Evolutionary conservation across 495 filamentous ascomycete genomes (phyloP).

Genomic region (Podospora tetraspora): DNA sequence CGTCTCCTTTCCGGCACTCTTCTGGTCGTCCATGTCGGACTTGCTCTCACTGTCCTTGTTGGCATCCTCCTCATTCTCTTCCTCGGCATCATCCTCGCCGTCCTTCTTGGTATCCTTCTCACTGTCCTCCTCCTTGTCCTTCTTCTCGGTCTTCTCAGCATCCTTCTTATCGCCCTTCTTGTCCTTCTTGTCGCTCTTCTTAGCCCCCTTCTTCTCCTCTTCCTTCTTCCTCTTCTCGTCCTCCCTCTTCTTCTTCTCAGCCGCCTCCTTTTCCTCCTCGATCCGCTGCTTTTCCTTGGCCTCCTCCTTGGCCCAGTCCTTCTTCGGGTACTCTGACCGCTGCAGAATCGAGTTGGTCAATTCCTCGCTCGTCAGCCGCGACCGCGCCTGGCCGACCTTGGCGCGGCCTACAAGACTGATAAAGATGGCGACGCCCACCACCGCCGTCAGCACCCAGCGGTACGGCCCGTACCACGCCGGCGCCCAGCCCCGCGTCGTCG

Average conservation of each 20-base stretch:
- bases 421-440: conserved; percentile 86
- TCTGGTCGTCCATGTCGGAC: background rate
- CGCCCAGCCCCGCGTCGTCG: conserved; percentile 71
- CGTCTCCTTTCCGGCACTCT: background rate
- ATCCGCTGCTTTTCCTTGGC: conserved; percentile 29
- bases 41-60: background rate
- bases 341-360: conserved; percentile 44
- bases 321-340: conserved; percentile 43
- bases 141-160: background rate
- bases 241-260: conserved; percentile 31
- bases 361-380: conserved; percentile 51
- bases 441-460: conserved; percentile 90
- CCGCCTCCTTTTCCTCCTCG: conserved; percentile 31
- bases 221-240: conserved; percentile 26
- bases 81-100: background rate
- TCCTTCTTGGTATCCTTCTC: conserved; percentile 4
- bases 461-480: conserved; percentile 90
- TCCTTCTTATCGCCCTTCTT: conserved; percentile 16
- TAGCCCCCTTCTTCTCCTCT: conserved; percentile 25
- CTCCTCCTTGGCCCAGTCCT: conserved; percentile 35
- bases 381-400: conserved; percentile 60
- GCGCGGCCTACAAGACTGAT: conserved; percentile 80
- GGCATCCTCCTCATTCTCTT: background rate
- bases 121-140: background rate
- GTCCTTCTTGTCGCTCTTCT: conserved; percentile 15